A percentile compares a stretch with the other conserved stretches of the same genome.
These are phyloP conservation scores for Corrigiola litoralis DNA, from an alignment of 179 eudicot genomes.

Conservation along the genomic window DNA sequence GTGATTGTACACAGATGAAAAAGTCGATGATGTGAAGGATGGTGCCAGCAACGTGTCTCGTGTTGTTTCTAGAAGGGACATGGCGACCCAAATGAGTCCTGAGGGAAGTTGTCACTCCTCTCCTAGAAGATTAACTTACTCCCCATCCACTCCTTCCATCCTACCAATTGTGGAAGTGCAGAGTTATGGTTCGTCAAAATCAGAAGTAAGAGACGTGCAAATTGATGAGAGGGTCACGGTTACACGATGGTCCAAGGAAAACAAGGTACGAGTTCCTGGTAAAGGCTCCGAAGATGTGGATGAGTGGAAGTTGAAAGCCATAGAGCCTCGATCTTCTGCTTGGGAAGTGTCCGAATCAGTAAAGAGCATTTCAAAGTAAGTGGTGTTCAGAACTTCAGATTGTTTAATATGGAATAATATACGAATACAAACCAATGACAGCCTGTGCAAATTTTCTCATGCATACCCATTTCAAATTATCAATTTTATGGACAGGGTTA, in stretches of 20 bases:
- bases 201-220: constrained; percentile 75
- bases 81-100: constrained; percentile 98
- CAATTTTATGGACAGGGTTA: constrained; percentile 35
- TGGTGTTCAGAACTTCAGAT: constrained; percentile 9
- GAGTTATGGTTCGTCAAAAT: constrained; percentile 38
- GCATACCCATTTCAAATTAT: neutral
- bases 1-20: constrained; percentile 45
- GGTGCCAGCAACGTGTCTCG: constrained; percentile 44
- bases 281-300: constrained; percentile 44
- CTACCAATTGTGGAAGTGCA: constrained; percentile 56
- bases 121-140: constrained; percentile 46
- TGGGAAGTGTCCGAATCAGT: constrained; percentile 69
- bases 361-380: constrained; percentile 64
- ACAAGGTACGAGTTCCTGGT: constrained; percentile 34
- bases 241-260: constrained; percentile 76
- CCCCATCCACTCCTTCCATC: constrained; percentile 46
- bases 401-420: neutral
- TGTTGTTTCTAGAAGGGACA: constrained; percentile 73
- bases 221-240: constrained; percentile 76
- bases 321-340: constrained; percentile 46
- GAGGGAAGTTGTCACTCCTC: constrained; percentile 64
- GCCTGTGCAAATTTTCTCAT: neutral
- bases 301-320: constrained; percentile 63
- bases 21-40: constrained; percentile 40
- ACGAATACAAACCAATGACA: neutral